A percentile compares a stretch with the other conserved stretches of the same genome.
These are phyloP conservation scores for Colletotrichum sp. DNA, from an alignment of 2,329 filamentous ascomycete genomes.

Conservation along the genomic window DNA sequence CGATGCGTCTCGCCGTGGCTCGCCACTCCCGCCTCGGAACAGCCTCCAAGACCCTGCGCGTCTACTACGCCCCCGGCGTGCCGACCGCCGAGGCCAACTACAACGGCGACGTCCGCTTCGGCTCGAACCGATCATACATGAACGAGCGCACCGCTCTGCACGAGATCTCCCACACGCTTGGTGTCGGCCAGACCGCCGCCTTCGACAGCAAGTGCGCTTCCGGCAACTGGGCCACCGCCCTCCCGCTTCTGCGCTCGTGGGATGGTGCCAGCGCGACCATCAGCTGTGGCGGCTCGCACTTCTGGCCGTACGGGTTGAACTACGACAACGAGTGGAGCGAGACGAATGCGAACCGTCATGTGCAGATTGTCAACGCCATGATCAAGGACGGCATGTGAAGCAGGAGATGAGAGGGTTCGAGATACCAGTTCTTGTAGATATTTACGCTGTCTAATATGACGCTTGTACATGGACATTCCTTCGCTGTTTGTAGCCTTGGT, in stretches of 20 bases:
- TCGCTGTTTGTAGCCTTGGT: background rate
- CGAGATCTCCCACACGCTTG: constrained; percentile 52
- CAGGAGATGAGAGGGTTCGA: background rate
- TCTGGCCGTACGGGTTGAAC: constrained; percentile 48
- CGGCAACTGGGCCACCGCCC: constrained; percentile 45
- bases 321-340: constrained; percentile 51
- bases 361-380: constrained; percentile 49
- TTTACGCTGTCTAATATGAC: background rate
- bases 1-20: constrained; percentile 44
- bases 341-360: constrained; percentile 48
- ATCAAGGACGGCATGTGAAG: constrained; percentile 42
- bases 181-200: constrained; percentile 47
- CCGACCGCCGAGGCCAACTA: constrained; percentile 52
- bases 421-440: background rate
- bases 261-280: constrained; percentile 41
- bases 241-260: constrained; percentile 41
- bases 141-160: constrained; percentile 53
- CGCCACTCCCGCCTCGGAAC: constrained; percentile 41
- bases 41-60: constrained; percentile 43
- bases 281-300: constrained; percentile 43
- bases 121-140: constrained; percentile 50
- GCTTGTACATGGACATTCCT: background rate
- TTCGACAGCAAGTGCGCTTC: constrained; percentile 44
- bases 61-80: constrained; percentile 48
- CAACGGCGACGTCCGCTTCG: constrained; percentile 52